Base-by-base conservation (phyloP, 441 rosid genomes). In the Rhodomyrtus psidioides region DNA sequence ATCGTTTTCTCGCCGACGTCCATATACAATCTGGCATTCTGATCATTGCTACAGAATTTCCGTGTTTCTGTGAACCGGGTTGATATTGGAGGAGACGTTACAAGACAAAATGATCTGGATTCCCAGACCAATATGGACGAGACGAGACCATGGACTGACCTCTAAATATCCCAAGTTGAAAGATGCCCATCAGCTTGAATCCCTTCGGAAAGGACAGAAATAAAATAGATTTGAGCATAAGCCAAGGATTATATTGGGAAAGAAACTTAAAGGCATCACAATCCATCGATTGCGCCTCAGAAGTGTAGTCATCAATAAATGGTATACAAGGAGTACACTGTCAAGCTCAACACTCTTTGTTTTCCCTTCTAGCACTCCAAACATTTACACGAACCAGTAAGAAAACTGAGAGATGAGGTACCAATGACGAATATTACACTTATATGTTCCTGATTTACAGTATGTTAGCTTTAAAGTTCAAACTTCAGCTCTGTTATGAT, bases 401-500 rank as follows among this genome's bases (percentile, higher is more conserved):
- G 76, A 46, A 30, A 74, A 51, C 51, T 55, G 83, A 82, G 17
- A 56, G 79, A 70, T 70, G 79, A 70, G 49, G 49, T 12, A 70
- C 21, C n/a, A 39, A 70, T 70, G 79, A 70, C 49, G 46, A 75
- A 76, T 83, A 75, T 62, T 88, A 90, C 84, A 91, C 65, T 49
- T 62, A 88, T 87, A 83, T 87, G 86, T 88, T 84, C 89, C 82
- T 79, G 89, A 89, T 93, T 89, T 92, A 93, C 92, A 87, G 86
- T 86, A 83, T 89, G 94, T 90, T 91, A 92, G 93, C 49, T 70
- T 70, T 39, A 21, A 24, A 39, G n/a, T 6, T 70, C 79, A 70
- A 70, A 70, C 89, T 49, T 85, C 85, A 57, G 81, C 90, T 86
- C 85, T 59, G 87, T 93, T 90, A 95, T 6, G 99, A 93, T 34